Evolutionary conservation across 352 stramenopile genomes (phyloP), one percentile per base, ranked within the genome.

Genomic region (Phytophthora citrophthora): DNA sequence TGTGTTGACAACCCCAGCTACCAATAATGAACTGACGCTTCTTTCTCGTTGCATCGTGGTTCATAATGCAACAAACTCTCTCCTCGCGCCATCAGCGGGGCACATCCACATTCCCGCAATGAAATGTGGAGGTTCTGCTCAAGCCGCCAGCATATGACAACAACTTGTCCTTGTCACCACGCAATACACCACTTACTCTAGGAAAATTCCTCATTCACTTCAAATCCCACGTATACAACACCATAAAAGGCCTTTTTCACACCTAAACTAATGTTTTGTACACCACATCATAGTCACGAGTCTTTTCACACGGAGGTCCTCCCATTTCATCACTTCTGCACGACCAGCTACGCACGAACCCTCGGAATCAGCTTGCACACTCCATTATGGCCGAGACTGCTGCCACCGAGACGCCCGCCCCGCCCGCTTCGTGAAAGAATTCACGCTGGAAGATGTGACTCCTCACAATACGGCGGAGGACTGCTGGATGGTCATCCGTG

Each of bases 391-490:
- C 62, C 50, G 62, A 76, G 46, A 45, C 70, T 11, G 29, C 49
- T 50, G 45, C 36, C 62, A 24, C 61, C 13, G 50, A 67, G 52
- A 58, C 62, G 36, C 41, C 55, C 23, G 40, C 59, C 11, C 32
- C 43, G 29, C 45, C 32, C 12, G 38, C 38, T 20, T 20, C 29
- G 38, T 65, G 9, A 93, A 93, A 67, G 92, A 98, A 76, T 98
- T 96, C 77, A 96, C 91, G 20, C 63, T 95, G 52, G 92, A 96
- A 18, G 97, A 99, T 57, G 90, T 99, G 26, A 71, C 88, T 26
- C 85, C 91, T 63, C 89, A 96, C 72, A 91, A 89, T 51, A 85
- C 73, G 24, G 83, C 68, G 12, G 71, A 89, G 61, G 88, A 96
- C 70, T 94, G 84, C 79, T 96, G 88, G 88, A 84, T 96, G 70